These are phyloP conservation scores for Scalesia atractyloides DNA, from an alignment of 129 eudicot species.

Conservation along the genomic window DNA sequence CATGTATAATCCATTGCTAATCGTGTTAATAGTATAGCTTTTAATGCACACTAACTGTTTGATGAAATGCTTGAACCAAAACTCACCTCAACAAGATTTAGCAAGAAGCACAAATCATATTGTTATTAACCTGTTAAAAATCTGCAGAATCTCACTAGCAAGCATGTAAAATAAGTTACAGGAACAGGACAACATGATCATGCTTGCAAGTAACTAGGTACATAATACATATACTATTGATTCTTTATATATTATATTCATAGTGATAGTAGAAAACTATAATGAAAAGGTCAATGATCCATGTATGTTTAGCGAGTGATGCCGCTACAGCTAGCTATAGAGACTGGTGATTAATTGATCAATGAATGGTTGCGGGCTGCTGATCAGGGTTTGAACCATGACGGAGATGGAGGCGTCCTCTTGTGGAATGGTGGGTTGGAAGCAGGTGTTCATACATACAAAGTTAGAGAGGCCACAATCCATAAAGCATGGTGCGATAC, in stretches of 20 bases:
- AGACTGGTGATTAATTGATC: neutral
- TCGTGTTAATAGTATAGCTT: no score
- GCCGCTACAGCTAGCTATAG: neutral
- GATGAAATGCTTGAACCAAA: no score
- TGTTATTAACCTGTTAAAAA: no score
- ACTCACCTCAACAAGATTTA: no score
- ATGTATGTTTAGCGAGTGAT: neutral
- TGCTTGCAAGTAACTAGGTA: neutral
- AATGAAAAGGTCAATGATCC: neutral
- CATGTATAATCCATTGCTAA: no score
- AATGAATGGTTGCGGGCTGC: neutral
- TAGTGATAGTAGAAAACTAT: no score
- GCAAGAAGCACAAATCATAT: no score
- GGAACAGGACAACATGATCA: neutral
- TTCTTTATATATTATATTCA: constrained; percentile 5
- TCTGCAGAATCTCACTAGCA: no score
- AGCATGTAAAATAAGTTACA: no score
- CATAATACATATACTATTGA: neutral
- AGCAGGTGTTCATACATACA: constrained; percentile 36
- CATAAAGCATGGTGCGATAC: constrained; percentile 34
- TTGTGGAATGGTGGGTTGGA: constrained; percentile 29
- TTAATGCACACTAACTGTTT: no score
- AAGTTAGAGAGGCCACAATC: constrained; percentile 43
- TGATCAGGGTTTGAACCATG: neutral
- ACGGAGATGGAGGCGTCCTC: neutral